A percentile compares a stretch with the other conserved stretches of the same genome.
Evolutionary conservation across 2,329 filamentous ascomycete genomes (phyloP).

Genomic region (Polytolypa hystricis): DNA sequence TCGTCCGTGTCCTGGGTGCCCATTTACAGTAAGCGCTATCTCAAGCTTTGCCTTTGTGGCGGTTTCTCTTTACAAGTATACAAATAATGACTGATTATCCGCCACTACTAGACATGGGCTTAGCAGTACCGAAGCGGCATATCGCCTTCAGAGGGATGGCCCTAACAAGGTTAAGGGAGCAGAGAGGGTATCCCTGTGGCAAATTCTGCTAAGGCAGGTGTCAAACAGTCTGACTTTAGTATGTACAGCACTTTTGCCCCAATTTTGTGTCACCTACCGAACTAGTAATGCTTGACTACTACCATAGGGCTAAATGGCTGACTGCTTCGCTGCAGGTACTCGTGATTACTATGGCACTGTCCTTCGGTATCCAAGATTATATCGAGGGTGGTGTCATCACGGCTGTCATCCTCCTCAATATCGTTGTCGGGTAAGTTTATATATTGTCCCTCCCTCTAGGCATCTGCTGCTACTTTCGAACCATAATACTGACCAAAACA

Average conservation of each 20-base stretch:
- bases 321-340: conserved; percentile 61
- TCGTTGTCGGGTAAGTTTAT: conserved; percentile 38
- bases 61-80: not conserved
- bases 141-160: conserved; percentile 55
- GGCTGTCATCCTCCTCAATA: conserved; percentile 48
- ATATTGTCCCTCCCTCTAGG: not conserved
- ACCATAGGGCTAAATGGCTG: too few species aligned
- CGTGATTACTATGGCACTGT: conserved; percentile 59
- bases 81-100: conserved; percentile 6
- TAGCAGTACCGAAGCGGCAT: conserved; percentile 49
- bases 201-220: conserved; percentile 65
- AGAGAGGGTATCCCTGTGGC: conserved; percentile 60
- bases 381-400: conserved; percentile 50
- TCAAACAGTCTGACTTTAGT: conserved; percentile 65
- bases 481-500: conserved; percentile 3
- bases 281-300: too few species aligned
- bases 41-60: not conserved
- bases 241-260: conserved; percentile 17
- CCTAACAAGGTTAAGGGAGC: conserved; percentile 61
- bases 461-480: not conserved
- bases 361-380: conserved; percentile 45
- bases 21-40: conserved; percentile 19
- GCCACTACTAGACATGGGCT: conserved; percentile 47
- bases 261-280: too few species aligned
- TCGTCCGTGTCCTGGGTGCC: conserved; percentile 16